Evolutionary conservation across 2,329 filamentous ascomycete genomes (phyloP).

Genomic region (Ophiostoma tasmaniense): DNA sequence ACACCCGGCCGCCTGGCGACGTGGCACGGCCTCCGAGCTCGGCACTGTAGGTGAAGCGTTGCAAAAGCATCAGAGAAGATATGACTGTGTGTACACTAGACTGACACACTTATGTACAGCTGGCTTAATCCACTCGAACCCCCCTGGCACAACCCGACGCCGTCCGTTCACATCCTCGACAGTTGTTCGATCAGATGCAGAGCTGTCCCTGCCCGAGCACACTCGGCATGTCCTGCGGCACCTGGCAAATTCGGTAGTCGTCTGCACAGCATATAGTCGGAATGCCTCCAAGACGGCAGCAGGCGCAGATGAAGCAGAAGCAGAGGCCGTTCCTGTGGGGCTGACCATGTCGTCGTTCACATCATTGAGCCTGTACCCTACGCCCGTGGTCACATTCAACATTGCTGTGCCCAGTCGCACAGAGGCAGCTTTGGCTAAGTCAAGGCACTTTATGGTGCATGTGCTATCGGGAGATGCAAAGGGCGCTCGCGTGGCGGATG

Average conservation of each 20-base stretch:
- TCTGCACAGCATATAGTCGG: conserved; percentile 28
- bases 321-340: conserved; percentile 31
- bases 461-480: conserved; percentile 39
- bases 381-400: conserved; percentile 49
- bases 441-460: conserved; percentile 45
- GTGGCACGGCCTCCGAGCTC: neutral
- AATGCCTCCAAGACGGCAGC: conserved; percentile 2
- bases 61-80: neutral
- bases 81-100: neutral
- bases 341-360: conserved; percentile 56
- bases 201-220: conserved; percentile 34
- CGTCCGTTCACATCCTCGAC: conserved; percentile 7
- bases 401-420: conserved; percentile 48
- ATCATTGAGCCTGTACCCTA: conserved; percentile 44
- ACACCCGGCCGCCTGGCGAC: neutral
- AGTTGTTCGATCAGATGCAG: conserved; percentile 9
- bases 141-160: neutral
- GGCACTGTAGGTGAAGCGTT: neutral
- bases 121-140: neutral
- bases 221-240: conserved; percentile 47
- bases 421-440: conserved; percentile 41
- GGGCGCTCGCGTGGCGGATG: conserved; percentile 43
- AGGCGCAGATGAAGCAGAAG: neutral
- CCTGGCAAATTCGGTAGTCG: conserved; percentile 35
- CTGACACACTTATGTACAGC: neutral